phyloP scores from a whole-genome alignment of 1,139 yeast species.

The Zygotorulaspora mrakii region DNA sequence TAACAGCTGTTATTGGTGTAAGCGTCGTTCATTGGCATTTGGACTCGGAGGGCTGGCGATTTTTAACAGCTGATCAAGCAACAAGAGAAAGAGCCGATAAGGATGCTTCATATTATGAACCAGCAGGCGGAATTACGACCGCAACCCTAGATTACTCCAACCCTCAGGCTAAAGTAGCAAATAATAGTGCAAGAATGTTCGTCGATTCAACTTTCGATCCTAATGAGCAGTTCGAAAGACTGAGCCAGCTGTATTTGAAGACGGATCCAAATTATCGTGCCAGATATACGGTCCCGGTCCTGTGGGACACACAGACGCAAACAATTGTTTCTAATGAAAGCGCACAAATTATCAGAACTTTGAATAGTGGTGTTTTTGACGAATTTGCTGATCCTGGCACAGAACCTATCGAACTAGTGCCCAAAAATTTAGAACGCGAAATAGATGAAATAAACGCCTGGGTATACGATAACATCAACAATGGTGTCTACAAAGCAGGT shows the following conservation, averaged over 20 bases:
- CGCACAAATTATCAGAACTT: slow-evolving; percentile 79
- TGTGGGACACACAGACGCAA: slow-evolving; percentile 80
- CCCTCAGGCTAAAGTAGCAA: slow-evolving; percentile 18
- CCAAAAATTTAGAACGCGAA: slow-evolving; percentile 47
- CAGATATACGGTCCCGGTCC: slow-evolving; percentile 85
- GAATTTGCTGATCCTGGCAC: slow-evolving; percentile 45
- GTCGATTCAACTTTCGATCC: slow-evolving; percentile 55
- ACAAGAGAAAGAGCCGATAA: slow-evolving; percentile 46
- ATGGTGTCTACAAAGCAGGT: slow-evolving; percentile 92
- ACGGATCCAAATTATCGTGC: slow-evolving; percentile 74
- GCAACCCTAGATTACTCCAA: slow-evolving; percentile 16
- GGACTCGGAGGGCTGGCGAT: slow-evolving; percentile 86
- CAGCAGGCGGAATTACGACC: slow-evolving; percentile 28
- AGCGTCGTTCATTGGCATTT: slow-evolving; percentile 87
- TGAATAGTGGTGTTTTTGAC: slow-evolving; percentile 65
- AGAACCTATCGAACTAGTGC: slow-evolving; percentile 61
- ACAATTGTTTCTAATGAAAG: slow-evolving; percentile 91
- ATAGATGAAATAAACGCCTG: slow-evolving; percentile 81
- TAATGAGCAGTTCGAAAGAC: slow-evolving; percentile 54
- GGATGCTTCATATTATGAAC: slow-evolving; percentile 15
- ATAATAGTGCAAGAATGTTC: slow-evolving; percentile 25
- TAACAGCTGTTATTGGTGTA: slow-evolving; percentile 53
- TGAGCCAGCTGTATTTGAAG: slow-evolving; percentile 69
- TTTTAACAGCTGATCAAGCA: slow-evolving; percentile 45
- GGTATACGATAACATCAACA: slow-evolving; percentile 82